A percentile compares a stretch with the other conserved stretches of the same genome.
These are phyloP conservation scores for Physcomitrium patens DNA, from an alignment of 225 moss, liverwort and hornwort species.

Conservation along the genomic window DNA sequence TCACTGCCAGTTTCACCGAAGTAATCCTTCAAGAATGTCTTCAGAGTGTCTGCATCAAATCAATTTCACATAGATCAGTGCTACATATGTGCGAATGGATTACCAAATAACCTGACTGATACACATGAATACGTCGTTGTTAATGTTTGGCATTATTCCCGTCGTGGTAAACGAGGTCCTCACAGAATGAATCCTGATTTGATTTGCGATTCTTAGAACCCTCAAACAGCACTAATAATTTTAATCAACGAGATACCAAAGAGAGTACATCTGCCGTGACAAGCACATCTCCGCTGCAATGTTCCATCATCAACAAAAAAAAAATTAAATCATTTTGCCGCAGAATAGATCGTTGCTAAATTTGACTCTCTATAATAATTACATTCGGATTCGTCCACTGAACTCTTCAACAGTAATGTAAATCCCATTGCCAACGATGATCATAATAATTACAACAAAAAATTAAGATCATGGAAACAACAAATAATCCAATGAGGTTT, in stretches of 20 bases:
- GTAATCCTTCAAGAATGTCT: conserved; percentile 44
- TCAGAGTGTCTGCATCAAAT: conserved; percentile 43
- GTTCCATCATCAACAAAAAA: too few species aligned
- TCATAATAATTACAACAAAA: too few species aligned
- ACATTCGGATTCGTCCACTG: conserved; percentile 1
- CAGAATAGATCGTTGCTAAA: too few species aligned
- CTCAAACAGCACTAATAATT: not conserved
- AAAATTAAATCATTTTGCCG: too few species aligned
- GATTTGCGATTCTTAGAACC: not conserved
- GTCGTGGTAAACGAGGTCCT: not conserved
- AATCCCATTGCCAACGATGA: too few species aligned
- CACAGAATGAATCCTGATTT: not conserved
- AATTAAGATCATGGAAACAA: too few species aligned
- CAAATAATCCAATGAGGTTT: too few species aligned
- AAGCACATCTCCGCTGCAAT: too few species aligned
- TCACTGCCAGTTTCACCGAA: conserved; percentile 53
- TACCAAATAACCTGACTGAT: not conserved
- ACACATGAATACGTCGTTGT: not conserved
- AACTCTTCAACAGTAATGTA: not conserved
- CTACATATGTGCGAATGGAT: not conserved
- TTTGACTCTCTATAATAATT: too few species aligned
- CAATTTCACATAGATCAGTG: not conserved
- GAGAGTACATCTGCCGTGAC: too few species aligned
- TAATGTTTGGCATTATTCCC: not conserved
- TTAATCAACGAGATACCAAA: not conserved